Evolutionary conservation across 371 early-diverging fungal species (phyloP), one percentile per base, ranked within the genome.

Genomic region (Mortierella polycephala): DNA sequence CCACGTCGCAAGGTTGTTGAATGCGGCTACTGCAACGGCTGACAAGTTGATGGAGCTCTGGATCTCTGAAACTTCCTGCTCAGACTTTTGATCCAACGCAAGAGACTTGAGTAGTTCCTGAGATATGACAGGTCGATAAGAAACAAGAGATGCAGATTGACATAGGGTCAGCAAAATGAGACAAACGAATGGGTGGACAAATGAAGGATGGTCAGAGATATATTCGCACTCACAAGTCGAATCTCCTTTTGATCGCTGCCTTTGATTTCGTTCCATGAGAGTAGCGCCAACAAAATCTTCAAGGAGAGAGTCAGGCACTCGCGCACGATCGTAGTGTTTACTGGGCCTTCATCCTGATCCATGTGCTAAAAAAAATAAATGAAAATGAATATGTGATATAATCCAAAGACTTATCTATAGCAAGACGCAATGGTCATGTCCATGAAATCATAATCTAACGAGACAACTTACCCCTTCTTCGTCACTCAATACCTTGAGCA

Each of bases 221-320:
- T 5, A 23, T 49, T 16, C 39, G 6, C 10, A 62, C 69, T 50
- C 66, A 73, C 80, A 2, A 79, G 51, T 16, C 80, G 69, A 11
- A 73, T 2, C 8, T 69, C 74, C n/a, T 79, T 79, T 30, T 62
- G 69, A 55, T 87, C 89, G 16, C 84, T 75, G 44, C 82, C 84
- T 44, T 77, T 63, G 44, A 89, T 81, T 18, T 87, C 89, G 23
- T 85, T 80, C 89, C 91, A 90, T 5, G 85, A 86, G 8, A 90
- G 59, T 12, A 89, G 30, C 10, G 86, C 83, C 30, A 60, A 61
- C 5, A 90, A 41, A 20, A 86, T 75, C 45, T 87, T 80, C 12
- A 90, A 67, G n/a, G 87, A 75, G 11, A 77, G 62, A 2, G 75
- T 60, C 9, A 87, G 67, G 50, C 88, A 85, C 10, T 75, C 73